Percentiles rank a stretch among this genome's conserved stretches.
Evolutionary conservation across 75 land plant genomes (phyloP).

Genomic region (Cupressus sempervirens): DNA sequence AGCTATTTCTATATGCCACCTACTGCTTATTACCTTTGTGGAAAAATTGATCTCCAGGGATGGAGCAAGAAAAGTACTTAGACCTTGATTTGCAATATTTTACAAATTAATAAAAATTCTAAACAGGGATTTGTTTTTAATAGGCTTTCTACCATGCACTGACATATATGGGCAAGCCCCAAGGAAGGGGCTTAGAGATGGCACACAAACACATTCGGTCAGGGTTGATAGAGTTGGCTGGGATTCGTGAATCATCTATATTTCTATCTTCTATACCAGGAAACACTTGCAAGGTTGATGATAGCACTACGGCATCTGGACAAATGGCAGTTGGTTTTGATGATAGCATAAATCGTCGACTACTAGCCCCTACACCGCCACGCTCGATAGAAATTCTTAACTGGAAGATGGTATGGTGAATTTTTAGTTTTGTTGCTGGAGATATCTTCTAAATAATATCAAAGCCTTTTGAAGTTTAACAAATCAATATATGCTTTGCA

Average conservation of each 20-base stretch:
- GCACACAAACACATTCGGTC: conserved; percentile 85
- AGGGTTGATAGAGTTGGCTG: conserved; percentile 65
- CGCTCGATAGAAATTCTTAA: conserved; percentile 75
- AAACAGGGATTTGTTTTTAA: not conserved
- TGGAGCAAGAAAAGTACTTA: not conserved
- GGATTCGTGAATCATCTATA: conserved; percentile 47
- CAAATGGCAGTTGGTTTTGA: conserved; percentile 80
- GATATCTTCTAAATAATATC: not conserved
- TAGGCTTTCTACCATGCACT: conserved; percentile 83
- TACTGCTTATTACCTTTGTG: not conserved
- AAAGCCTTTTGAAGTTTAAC: not conserved
- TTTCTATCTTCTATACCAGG: conserved; percentile 43
- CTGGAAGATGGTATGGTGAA: conserved; percentile 60
- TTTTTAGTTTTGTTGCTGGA: not conserved
- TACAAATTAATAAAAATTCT: not conserved
- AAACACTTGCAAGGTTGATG: conserved; percentile 13
- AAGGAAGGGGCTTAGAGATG: conserved; percentile 90
- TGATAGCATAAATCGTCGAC: conserved; percentile 67
- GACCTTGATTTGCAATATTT: not conserved
- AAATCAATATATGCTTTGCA: conserved; percentile 29
- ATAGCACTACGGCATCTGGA: conserved; percentile 87
- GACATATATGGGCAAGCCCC: conserved; percentile 73
- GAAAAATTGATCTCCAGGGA: not conserved
- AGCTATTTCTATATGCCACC: not conserved
- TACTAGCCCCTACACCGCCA: conserved; percentile 95